Base-by-base conservation (phyloP, 139 green algal species). In the Nannochloris sp. region DNA sequence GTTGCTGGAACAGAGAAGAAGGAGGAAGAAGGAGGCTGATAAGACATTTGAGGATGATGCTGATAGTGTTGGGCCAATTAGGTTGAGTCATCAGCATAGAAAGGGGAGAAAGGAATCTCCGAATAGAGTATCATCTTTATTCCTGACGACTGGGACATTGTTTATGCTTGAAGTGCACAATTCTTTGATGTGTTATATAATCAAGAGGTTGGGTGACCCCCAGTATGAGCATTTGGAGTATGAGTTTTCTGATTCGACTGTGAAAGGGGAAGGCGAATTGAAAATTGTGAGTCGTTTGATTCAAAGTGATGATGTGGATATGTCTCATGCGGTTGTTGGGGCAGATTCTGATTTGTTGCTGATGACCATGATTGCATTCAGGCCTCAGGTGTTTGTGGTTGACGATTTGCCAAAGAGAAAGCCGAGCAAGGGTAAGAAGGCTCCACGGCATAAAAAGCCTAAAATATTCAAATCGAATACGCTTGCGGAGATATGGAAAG, bases 201-300 rank as follows among this genome's bases (percentile, higher is more conserved):
- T 60, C 43, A 60, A 79, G 19, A 56, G 69, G 12, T 71, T 89
- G 50, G 55, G 56, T 15, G 25, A 62, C 11, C 64, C 61, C 2
- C 50, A 66, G 59, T 82, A 59, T 36, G 25, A 36, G 4, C 69
- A 86, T 71, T 44, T 92, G 15, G 24, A 72, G 12, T 90, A 86
- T 67, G 87, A 95, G 73, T 29, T 95, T 21, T 89, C 80, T 10
- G 85, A 88, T 18, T 80, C 76, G 15, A 91, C 79, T 4, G 88
- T 95, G 4, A 74, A 82, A 77, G 88, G 88, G n/a, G 88, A 95
- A 71, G 88, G 88, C 2, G 88, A 95, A 74, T 73, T 90, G n/a
- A 95, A 95, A 69, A 86, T 94, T 21, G 50, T 94, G 31, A 73
- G 74, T 0, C 74, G 85, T 29, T 69, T 95, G 44, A 75, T 83